These are phyloP conservation scores for Schizothecium vesticola DNA, from an alignment of 495 filamentous ascomycete species.

Conservation along the genomic window DNA sequence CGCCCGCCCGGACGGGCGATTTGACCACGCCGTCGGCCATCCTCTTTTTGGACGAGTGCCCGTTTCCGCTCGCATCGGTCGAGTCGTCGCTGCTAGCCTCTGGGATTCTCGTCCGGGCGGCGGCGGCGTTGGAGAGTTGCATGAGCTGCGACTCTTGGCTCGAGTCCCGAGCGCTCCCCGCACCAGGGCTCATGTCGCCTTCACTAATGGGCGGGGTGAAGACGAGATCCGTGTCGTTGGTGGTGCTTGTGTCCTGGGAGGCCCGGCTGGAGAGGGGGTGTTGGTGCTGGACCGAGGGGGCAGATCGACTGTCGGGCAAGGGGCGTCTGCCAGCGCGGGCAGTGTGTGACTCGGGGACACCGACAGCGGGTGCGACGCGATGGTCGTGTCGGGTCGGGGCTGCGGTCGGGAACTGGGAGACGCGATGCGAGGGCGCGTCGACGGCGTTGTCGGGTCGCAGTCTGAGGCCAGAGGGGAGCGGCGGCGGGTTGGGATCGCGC, in stretches of 20 bases:
- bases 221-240: slow-evolving; percentile 38
- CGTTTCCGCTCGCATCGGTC: slow-evolving; percentile 17
- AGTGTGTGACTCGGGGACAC: slow-evolving; percentile 10
- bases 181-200: slow-evolving; percentile 33
- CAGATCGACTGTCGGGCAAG: background rate
- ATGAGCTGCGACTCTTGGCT: slow-evolving; percentile 47
- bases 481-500: slow-evolving; percentile 1
- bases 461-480: slow-evolving; percentile 3
- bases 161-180: slow-evolving; percentile 31
- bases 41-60: slow-evolving; percentile 48
- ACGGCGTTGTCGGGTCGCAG: slow-evolving; percentile 2
- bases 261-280: slow-evolving; percentile 34
- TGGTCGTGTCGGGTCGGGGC: slow-evolving; percentile 19
- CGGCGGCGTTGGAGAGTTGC: slow-evolving; percentile 50
- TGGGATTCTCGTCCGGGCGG: slow-evolving; percentile 43
- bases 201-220: slow-evolving; percentile 47
- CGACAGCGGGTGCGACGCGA: background rate
- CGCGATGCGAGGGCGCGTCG: slow-evolving; percentile 20
- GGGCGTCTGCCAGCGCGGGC: background rate
- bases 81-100: slow-evolving; percentile 16
- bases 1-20: slow-evolving; percentile 34
- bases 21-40: slow-evolving; percentile 63
- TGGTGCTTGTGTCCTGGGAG: slow-evolving; percentile 39
- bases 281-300: slow-evolving; percentile 15
- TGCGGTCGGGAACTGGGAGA: background rate